Base-by-base conservation (phyloP, 306 rosid species). In the Trifolium repens region DNA sequence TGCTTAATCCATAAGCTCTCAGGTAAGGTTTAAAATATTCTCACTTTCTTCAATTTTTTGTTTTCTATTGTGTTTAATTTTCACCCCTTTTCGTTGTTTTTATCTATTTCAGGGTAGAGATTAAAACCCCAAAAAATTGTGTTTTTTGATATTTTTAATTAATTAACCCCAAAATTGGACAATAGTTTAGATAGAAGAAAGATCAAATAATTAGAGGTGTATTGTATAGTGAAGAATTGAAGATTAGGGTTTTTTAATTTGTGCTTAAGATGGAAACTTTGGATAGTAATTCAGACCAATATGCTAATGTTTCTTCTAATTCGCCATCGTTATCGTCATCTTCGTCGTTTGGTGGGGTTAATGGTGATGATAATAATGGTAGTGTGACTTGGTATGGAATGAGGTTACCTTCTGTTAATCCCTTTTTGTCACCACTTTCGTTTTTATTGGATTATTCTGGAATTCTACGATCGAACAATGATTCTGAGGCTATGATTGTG, bases 401-500 rank as follows among this genome's bases (percentile, higher is more conserved):
- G 81, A 85, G 81, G 17, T 67, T 88, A 16, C 86, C 96, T 14
- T 81, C 86, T 65, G 71, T 85, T 13, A 82, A 79, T 64, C 80
- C 92, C 39, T 74, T 90, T 30, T 88, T 71, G 60, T 92, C 90
- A 26, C 96, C 96, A 22, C 77, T 92, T 50, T 90, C 96, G 2
- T 78, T 87, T 71, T 35, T 88, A 17, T 74, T 92, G 82, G 96
- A 90, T 82, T 87, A 88, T 82, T 90, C 93, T 39, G 97, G 97
- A 11, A 79, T 92, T 77, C 85, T 90, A 5, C 69, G 78, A 9
- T 47, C 88, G 16, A 43, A 62, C 63, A 81, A 74, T 73, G 91
- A 81, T 8, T 42, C 83, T 15, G 91, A 68, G n/a, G 73, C 68
- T 76, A 67, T 75, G 44, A 46, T 73, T 52, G 80, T 84, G 58